Percentiles rank a stretch among this genome's conserved stretches.
Evolutionary conservation across 2,329 filamentous ascomycete species (phyloP).

Genomic region (Trichoderma atroviride): DNA sequence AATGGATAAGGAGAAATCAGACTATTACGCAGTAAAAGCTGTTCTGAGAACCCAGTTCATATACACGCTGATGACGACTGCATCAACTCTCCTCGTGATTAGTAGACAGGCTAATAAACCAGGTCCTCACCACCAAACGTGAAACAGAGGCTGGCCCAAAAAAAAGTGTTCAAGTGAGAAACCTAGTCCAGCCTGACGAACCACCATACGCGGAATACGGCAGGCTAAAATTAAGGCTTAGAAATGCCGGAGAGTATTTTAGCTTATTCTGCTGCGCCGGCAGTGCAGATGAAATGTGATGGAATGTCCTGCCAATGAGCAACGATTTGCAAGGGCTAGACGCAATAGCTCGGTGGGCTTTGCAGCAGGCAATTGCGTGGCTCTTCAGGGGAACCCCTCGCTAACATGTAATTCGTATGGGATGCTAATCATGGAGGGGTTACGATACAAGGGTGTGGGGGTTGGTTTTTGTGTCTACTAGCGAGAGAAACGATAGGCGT

Average conservation of each 20-base stretch:
- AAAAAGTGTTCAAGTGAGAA: background rate
- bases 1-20: background rate
- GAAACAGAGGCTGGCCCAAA: slow-evolving; percentile 9
- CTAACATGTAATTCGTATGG: background rate
- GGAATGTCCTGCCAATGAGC: slow-evolving; percentile 17
- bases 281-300: background rate
- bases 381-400: slow-evolving; percentile 13
- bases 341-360: background rate
- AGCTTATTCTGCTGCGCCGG: slow-evolving; percentile 7
- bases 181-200: background rate
- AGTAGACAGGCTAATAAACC: background rate
- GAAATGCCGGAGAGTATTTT: slow-evolving; percentile 16
- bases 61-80: slow-evolving; percentile 20
- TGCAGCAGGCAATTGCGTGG: slow-evolving; percentile 19
- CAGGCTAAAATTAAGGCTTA: background rate
- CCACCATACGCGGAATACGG: slow-evolving; percentile 15
- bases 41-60: background rate
- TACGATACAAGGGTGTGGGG: background rate
- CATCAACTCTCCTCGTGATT: background rate
- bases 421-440: background rate
- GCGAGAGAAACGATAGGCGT: background rate
- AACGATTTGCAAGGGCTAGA: background rate
- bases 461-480: background rate
- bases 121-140: slow-evolving; percentile 7
- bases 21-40: background rate